Conservation (phyloP, 2,329 filamentous ascomycete genomes). For the Gliomastix tumulicola region DNA sequence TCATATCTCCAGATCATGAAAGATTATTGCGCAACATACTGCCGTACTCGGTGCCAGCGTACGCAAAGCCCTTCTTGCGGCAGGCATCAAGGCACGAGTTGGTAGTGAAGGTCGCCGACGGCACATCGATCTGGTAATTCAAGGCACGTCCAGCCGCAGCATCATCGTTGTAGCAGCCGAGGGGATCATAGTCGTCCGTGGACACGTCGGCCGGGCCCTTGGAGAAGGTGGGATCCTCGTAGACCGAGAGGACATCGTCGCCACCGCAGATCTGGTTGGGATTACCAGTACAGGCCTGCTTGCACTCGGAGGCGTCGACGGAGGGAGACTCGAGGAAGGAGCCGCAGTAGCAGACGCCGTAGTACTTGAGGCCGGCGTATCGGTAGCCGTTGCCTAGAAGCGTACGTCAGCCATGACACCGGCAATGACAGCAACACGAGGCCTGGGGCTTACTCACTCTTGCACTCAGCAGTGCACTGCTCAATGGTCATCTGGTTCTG, state of each 20-base stretch:
- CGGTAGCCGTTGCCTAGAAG: constrained; percentile 41
- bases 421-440: neutral
- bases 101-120: constrained; percentile 28
- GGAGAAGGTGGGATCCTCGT: constrained; percentile 39
- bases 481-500: constrained; percentile 36
- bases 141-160: constrained; percentile 34
- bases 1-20: neutral
- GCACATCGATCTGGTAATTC: constrained; percentile 31
- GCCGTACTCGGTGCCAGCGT: constrained; percentile 40
- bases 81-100: constrained; percentile 35
- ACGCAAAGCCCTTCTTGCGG: constrained; percentile 33
- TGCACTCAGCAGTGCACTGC: constrained; percentile 40
- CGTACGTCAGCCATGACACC: too few species aligned
- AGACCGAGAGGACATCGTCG: constrained; percentile 37
- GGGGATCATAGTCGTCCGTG: constrained; percentile 45
- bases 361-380: constrained; percentile 43
- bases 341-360: constrained; percentile 46
- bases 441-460: constrained; percentile 24
- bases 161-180: constrained; percentile 54
- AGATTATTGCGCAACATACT: constrained; percentile 9
- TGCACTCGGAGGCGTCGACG: constrained; percentile 46
- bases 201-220: constrained; percentile 34
- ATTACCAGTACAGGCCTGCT: constrained; percentile 44
- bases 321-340: constrained; percentile 44
- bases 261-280: constrained; percentile 38